These are phyloP conservation scores for Begonia fuchsioides DNA, from an alignment of 306 rosid genomes.

Conservation along the genomic window DNA sequence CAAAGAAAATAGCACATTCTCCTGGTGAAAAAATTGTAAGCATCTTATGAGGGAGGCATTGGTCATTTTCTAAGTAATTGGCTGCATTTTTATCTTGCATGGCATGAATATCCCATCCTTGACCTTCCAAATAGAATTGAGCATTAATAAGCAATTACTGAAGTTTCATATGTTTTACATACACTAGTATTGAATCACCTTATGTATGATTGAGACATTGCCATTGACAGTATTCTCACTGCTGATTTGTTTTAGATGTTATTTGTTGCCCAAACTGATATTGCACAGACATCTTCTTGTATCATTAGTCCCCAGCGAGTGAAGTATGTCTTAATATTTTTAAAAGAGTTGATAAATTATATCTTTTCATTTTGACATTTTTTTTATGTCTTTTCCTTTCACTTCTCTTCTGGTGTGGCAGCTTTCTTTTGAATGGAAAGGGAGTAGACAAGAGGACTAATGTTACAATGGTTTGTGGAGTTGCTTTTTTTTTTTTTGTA, in stretches of 20 bases:
- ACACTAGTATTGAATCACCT: no score
- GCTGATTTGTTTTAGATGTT: slow-evolving; percentile 31
- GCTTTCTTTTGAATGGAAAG: slow-evolving; percentile 87
- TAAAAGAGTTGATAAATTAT: slow-evolving; percentile 1
- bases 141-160: no score
- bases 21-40: slow-evolving; percentile 63
- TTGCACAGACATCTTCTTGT: slow-evolving; percentile 65
- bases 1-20: slow-evolving; percentile 23
- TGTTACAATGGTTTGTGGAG: slow-evolving; percentile 36
- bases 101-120: no score
- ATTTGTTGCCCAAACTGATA: slow-evolving; percentile 71
- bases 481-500: not conserved
- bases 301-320: slow-evolving; percentile 77
- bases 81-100: no score
- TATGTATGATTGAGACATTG: no score
- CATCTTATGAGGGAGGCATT: not conserved
- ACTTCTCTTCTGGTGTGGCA: slow-evolving; percentile 18
- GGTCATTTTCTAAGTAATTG: no score
- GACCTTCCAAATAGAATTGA: no score
- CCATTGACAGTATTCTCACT: not conserved
- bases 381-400: slow-evolving; percentile 6
- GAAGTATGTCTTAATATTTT: slow-evolving; percentile 34
- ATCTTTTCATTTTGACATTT: slow-evolving; percentile 5
- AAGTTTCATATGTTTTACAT: no score
- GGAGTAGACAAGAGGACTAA: slow-evolving; percentile 46